phyloP scores from a whole-genome alignment of 495 filamentous ascomycete genomes.

The Venustampulla echinocandica region DNA sequence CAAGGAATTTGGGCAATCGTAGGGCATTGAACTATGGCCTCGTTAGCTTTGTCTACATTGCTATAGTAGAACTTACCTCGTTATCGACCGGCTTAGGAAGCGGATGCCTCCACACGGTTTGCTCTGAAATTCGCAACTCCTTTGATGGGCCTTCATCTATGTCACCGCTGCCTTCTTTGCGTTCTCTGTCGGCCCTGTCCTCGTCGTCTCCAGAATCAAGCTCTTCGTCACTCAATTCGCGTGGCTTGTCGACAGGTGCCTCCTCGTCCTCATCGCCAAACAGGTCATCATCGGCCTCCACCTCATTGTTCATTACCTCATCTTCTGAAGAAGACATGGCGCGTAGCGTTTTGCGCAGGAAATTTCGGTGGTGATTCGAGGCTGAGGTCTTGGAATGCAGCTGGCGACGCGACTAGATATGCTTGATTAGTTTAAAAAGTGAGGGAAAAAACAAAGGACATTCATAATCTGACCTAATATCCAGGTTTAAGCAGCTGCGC shows the following conservation, averaged over 20 bases:
- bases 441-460: too few species aligned
- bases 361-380: too few species aligned
- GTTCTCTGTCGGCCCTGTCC: constrained; percentile 27
- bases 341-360: not conserved
- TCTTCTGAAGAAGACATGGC: constrained; percentile 46
- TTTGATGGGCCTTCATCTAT: constrained; percentile 33
- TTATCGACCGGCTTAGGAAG: constrained; percentile 65
- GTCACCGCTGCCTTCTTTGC: constrained; percentile 37
- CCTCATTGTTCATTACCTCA: constrained; percentile 20
- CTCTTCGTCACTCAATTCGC: constrained; percentile 55
- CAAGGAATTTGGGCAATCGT: constrained; percentile 71
- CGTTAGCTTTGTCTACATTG: not conserved
- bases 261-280: constrained; percentile 49
- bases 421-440: too few species aligned
- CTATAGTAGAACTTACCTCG: constrained; percentile 31
- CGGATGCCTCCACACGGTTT: constrained; percentile 53
- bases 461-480: too few species aligned
- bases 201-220: constrained; percentile 74
- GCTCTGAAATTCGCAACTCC: constrained; percentile 47
- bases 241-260: constrained; percentile 22
- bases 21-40: constrained; percentile 70
- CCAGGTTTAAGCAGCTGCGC: too few species aligned
- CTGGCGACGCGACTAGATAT: too few species aligned
- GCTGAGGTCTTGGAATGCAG: not conserved
- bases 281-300: constrained; percentile 49